Base-by-base conservation (phyloP, 2,329 filamentous ascomycete genomes). In the Pleoardoris graminearum region DNA sequence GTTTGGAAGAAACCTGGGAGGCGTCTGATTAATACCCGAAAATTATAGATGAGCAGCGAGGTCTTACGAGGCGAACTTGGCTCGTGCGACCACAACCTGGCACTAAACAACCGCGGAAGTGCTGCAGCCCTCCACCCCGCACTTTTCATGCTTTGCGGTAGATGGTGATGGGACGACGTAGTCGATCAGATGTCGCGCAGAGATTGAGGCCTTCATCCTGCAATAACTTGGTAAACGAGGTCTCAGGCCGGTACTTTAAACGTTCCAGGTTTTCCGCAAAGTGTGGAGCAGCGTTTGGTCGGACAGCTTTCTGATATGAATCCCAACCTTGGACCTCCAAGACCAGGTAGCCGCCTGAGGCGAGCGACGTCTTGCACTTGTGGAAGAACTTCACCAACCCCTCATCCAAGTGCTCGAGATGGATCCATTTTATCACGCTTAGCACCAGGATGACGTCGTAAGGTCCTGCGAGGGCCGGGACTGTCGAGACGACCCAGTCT, bases 381-480 rank as follows among this genome's bases (percentile, higher is more conserved):
- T 44, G 56, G 49, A 74, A 73, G 54, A 74, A 73, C 7, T 25
- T 48, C 27, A 58, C 33, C 53, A 74, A 51, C 30, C 70, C 70
- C 37, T 61, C 53, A 49, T 74, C 71, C n/a, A 63, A 56, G 51
- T 72, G 69, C 53, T 70, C 63, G 25, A 73, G 62, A 51, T 73
- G 72, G 41, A 74, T 70, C 71, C 71, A 75, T 57, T 74, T 73
- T 54, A 73, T 67, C 50, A 74, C 70, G 49, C 69, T 73, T 57
- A 75, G 61, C 19, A 69, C 71, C 57, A 74, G 66, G 62, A 75
- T 71, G 36, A 70, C 62, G 51, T 73, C 58, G 59, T 68, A 73
- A 53, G 65, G 60, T 27, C 61, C 66, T 33, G 59, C 49, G 35
- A 58, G 54, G 29, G 55, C 61, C 55, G 56, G 62, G 56, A 61